Evolutionary conservation across 768 basidiomycete genomes (phyloP), one percentile per base, ranked within the genome.

Genomic region (Tricholoma matsutake): DNA sequence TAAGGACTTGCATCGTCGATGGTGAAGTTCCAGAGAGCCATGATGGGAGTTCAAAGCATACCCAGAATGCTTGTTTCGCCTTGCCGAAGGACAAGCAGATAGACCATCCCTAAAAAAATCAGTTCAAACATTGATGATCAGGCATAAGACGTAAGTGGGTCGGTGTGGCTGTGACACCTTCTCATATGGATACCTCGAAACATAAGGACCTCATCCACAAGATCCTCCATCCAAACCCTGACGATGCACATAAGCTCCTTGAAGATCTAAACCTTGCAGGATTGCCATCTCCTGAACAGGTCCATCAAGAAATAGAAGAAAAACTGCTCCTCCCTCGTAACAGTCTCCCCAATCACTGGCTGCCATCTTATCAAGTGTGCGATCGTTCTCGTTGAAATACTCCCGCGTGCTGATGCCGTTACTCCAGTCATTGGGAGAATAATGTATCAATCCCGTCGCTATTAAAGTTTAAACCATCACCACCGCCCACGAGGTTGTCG

Each of bases 331-430:
- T 87, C 20, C 94, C 94, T 3, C 85, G 83, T 52, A 78, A 81
- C 47, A 79, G 72, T 34, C 74, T 96, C 18, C 90, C 88, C 2
- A 75, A 79, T 7, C 86, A 91, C 61, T 91, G 89, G 84, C 78
- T 96, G 54, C 81, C 87, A 57, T 81, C 80, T 34, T 95, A 95
- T 75, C 95, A 96, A 81, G 79, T 89, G 96, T 96, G 75, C 64
- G 86, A 67, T 56, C 57, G 41, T 31, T 54, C 43, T 58, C 54
- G 57, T 63, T 56, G 3, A 35, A 63, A 49, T 35, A 45, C 11
- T 60, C 47, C 35, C 43, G 59, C 64, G 51, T 69, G 62, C 58
- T 60, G 60, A 69, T 54, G 31, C 54, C 51, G 45, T 59, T 59
- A 35, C 60, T 37, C 59, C 71, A 94, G 89, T 73, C 86, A 89